Percentiles rank a stretch among this genome's conserved stretches.
These are phyloP conservation scores for Chenopodium suecicum DNA, from an alignment of 148 eudicot genomes.

Conservation along the genomic window DNA sequence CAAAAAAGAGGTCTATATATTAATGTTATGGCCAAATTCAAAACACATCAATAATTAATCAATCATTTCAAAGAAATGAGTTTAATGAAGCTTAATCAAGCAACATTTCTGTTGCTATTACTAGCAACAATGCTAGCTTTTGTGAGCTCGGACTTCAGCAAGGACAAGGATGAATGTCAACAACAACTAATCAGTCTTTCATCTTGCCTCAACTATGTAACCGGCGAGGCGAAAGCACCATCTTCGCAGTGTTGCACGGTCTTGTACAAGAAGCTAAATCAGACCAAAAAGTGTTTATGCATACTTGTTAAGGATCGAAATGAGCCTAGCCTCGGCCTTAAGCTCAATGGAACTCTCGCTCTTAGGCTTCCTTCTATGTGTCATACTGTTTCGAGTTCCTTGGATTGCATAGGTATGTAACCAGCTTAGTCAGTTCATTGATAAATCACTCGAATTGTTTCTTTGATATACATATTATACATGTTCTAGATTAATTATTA, in stretches of 20 bases:
- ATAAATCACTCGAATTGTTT: background rate
- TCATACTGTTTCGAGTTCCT: constrained; percentile 18
- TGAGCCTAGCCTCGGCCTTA: constrained; percentile 36
- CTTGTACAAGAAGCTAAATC: constrained; percentile 3
- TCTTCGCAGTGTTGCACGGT: constrained; percentile 24
- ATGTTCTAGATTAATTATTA: too few relatives aligned
- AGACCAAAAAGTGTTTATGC: constrained; percentile 31
- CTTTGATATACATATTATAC: background rate
- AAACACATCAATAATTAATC: background rate
- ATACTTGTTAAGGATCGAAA: constrained; percentile 32
- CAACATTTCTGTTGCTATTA: constrained; percentile 1
- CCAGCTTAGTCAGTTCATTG: background rate
- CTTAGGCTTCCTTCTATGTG: constrained; percentile 31
- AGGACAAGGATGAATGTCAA: constrained; percentile 32
- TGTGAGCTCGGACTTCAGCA: constrained; percentile 22
- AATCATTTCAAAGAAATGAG: background rate
- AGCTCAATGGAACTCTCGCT: constrained; percentile 32
- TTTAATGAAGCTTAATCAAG: background rate
- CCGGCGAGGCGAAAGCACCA: constrained; percentile 19
- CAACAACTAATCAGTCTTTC: constrained; percentile 22
- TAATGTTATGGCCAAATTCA: background rate
- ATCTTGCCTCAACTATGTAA: constrained; percentile 26
- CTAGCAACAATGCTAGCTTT: constrained; percentile 1
- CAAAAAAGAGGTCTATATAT: background rate
- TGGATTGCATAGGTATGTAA: constrained; percentile 28